Conservation (phyloP, 1,139 yeast species). For the Groenewaldozyma auringiensis region DNA sequence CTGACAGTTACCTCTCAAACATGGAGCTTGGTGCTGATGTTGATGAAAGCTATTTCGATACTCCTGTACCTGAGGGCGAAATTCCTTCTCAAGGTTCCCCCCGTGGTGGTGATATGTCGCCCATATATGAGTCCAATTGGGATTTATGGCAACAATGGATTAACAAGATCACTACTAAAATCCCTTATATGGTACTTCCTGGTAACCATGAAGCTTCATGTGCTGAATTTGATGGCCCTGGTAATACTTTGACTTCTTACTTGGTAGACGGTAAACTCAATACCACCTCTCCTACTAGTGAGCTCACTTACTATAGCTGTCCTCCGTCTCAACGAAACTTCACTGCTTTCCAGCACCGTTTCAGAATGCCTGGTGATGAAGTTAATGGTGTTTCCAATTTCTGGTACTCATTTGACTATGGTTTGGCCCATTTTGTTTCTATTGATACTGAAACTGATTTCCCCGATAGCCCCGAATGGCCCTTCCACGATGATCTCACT, state of each 20-base stretch:
- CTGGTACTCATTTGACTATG: slow-evolving; percentile 31
- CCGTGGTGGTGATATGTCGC: slow-evolving; percentile 9
- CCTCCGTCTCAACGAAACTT: slow-evolving; percentile 22
- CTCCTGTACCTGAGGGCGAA: slow-evolving; percentile 19
- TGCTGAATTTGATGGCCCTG: slow-evolving; percentile 19
- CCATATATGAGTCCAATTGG: slow-evolving; percentile 9
- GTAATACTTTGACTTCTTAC: slow-evolving; percentile 13
- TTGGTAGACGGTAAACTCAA: slow-evolving; percentile 17
- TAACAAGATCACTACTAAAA: slow-evolving; percentile 18
- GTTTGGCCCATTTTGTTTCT: slow-evolving; percentile 27
- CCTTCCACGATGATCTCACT: slow-evolving; percentile 17
- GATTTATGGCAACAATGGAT: slow-evolving; percentile 23
- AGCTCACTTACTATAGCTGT: slow-evolving; percentile 16
- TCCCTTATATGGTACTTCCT: slow-evolving; percentile 25
- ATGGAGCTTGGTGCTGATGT: slow-evolving; percentile 18
- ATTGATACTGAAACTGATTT: slow-evolving; percentile 27
- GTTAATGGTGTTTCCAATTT: slow-evolving; percentile 19
- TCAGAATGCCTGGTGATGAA: slow-evolving; percentile 23
- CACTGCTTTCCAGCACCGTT: slow-evolving; percentile 21
- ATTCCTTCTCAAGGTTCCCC: slow-evolving; percentile 11
- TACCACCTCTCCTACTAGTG: slow-evolving; percentile 7
- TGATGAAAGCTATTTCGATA: slow-evolving; percentile 15
- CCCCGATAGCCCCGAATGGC: background rate
- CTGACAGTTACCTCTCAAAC: slow-evolving; percentile 13
- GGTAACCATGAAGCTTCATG: slow-evolving; percentile 28